Evolutionary conservation across 768 basidiomycete species (phyloP).

Genomic region (Tylopilus vinaceipallidus): DNA sequence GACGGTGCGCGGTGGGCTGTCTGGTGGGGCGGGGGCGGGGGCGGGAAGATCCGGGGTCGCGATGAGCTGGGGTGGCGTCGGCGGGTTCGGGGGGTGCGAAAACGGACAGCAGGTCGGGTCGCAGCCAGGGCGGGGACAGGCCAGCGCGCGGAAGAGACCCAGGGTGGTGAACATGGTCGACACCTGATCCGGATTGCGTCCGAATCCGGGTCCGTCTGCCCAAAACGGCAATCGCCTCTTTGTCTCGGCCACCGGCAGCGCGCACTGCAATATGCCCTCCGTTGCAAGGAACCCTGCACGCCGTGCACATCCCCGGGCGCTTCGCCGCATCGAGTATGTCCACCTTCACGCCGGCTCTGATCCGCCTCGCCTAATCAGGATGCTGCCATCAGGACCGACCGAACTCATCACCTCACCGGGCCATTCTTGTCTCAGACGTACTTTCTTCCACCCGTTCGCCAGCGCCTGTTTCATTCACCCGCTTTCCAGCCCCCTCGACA

Average conservation of each 20-base stretch:
- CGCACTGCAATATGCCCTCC: too few relatives aligned
- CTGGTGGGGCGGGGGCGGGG: slow-evolving; percentile 1
- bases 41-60: slow-evolving; percentile 15
- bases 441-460: not conserved
- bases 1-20: slow-evolving; percentile 23
- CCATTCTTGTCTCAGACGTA: not conserved
- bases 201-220: too few relatives aligned
- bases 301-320: not conserved
- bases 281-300: not conserved
- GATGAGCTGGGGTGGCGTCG: slow-evolving; percentile 23
- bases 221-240: too few relatives aligned
- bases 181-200: too few relatives aligned
- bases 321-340: not conserved
- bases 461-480: not conserved
- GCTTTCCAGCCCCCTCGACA: not conserved
- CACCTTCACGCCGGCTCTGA: not conserved
- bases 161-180: slow-evolving; percentile 60
- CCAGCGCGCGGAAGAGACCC: slow-evolving; percentile 53
- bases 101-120: slow-evolving; percentile 58
- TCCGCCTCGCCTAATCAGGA: too few relatives aligned
- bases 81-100: slow-evolving; percentile 52
- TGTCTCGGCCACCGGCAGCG: too few relatives aligned
- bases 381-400: not conserved
- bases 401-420: not conserved
- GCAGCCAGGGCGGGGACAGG: slow-evolving; percentile 62